Conservation (phyloP, 352 stramenopile genomes). For the Achlya hypogyna region DNA sequence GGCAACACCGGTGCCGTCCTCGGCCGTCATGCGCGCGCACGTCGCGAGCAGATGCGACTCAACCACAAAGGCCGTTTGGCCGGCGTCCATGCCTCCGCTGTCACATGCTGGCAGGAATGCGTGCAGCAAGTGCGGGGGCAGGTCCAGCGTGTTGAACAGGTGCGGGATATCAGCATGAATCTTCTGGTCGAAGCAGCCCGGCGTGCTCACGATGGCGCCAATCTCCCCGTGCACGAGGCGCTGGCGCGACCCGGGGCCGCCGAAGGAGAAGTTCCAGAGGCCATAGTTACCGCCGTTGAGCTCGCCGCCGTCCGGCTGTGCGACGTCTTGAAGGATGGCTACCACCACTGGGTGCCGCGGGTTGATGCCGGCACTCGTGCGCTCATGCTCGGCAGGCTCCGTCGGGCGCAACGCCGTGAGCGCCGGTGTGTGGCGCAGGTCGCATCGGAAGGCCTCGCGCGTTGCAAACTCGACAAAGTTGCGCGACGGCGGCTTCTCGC, state of each 20-base stretch:
- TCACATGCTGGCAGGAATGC: constrained; percentile 9
- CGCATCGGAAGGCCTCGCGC: constrained; percentile 10
- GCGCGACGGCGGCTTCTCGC: constrained; percentile 8
- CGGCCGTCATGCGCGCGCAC: constrained; percentile 7
- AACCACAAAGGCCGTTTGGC: constrained; percentile 11
- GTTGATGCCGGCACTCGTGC: constrained; percentile 4
- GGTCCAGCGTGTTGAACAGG: constrained; percentile 15
- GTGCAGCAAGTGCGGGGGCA: constrained; percentile 8
- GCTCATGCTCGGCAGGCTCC: background rate
- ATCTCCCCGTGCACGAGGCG: constrained; percentile 1
- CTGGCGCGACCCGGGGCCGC: constrained; percentile 1
- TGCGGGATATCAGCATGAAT: constrained; percentile 16
- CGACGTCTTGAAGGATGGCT: constrained; percentile 10
- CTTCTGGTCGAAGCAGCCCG: constrained; percentile 15
- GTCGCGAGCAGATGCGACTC: constrained; percentile 11
- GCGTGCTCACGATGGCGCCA: constrained; percentile 7
- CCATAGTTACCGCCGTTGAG: constrained; percentile 13
- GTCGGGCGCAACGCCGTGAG: constrained; percentile 1
- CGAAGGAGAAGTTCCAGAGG: constrained; percentile 15
- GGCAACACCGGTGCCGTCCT: background rate
- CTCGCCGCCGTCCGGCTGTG: constrained; percentile 1
- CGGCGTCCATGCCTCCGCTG: background rate
- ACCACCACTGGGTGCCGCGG: constrained; percentile 5
- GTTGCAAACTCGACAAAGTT: constrained; percentile 20
- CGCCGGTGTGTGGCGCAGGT: constrained; percentile 6